These are phyloP conservation scores for Stereum hirsutum DNA, from an alignment of 1,284 basidiomycete genomes.

Conservation along the genomic window DNA sequence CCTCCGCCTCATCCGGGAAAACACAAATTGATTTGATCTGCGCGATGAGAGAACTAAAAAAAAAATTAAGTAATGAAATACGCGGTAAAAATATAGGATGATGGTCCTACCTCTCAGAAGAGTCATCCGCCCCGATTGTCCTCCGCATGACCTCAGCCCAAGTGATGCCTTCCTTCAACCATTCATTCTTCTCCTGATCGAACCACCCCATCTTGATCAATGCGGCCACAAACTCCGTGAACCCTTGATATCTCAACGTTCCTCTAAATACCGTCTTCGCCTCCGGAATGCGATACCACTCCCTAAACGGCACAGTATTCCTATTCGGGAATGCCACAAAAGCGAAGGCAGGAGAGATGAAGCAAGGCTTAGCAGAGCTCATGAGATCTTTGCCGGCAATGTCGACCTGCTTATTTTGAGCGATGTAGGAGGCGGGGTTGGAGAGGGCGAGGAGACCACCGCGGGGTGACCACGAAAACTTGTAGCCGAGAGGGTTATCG, in stretches of 20 bases:
- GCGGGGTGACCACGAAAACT: constrained; percentile 98
- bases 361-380: constrained; percentile 87
- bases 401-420: constrained; percentile 53
- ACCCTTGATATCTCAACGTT: constrained; percentile 94
- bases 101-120: constrained; percentile 60
- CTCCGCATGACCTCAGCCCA: constrained; percentile 83
- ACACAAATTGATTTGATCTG: constrained; percentile 61
- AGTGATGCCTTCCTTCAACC: constrained; percentile 65
- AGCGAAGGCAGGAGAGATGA: constrained; percentile 90
- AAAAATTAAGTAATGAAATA: constrained; percentile 8
- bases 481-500: constrained; percentile 96
- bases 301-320: constrained; percentile 84
- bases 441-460: constrained; percentile 93
- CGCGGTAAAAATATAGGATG: not conserved
- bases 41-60: constrained; percentile 50
- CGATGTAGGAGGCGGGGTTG: constrained; percentile 84
- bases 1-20: constrained; percentile 68
- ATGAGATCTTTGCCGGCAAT: constrained; percentile 72
- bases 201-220: constrained; percentile 89
- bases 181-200: constrained; percentile 69
- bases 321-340: constrained; percentile 99
- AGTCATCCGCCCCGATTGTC: constrained; percentile 62
- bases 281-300: constrained; percentile 89
- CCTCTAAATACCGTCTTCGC: constrained; percentile 90
- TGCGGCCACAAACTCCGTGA: constrained; percentile 93